A percentile compares a stretch with the other conserved stretches of the same genome.
phyloP scores from a whole-genome alignment of 805 yeast species.

The Candida broadrunensis region DNA sequence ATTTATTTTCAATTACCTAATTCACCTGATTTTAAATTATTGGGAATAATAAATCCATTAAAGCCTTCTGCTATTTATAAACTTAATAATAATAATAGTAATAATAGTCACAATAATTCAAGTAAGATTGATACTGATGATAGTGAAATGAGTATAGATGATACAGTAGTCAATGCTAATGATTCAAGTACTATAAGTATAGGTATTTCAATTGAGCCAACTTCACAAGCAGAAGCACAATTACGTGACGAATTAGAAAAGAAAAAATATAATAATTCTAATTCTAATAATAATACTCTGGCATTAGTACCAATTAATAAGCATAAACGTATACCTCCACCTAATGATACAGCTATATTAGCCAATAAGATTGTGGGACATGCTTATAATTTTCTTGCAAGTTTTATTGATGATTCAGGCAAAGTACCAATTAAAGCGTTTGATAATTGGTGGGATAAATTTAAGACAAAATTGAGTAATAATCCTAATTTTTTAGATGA shows the following conservation, averaged over 20 bases:
- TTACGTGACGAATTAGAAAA: constrained; percentile 42
- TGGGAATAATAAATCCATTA: constrained; percentile 57
- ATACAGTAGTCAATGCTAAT: constrained; percentile 24
- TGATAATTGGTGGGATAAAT: constrained; percentile 95
- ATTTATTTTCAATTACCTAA: constrained; percentile 83
- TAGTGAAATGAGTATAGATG: constrained; percentile 39
- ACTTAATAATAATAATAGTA: constrained; percentile 45
- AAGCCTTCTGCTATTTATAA: constrained; percentile 94
- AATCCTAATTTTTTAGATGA: constrained; percentile 79
- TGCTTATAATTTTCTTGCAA: constrained; percentile 86
- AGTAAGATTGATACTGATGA: constrained; percentile 43
- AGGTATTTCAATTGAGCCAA: constrained; percentile 91
- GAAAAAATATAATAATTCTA: constrained; percentile 11
- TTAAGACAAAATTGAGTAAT: constrained; percentile 66
- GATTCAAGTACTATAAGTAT: constrained; percentile 40
- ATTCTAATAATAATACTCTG: constrained; percentile 15
- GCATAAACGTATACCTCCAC: constrained; percentile 10
- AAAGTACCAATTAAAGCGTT: constrained; percentile 85
- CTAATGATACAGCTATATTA: constrained; percentile 45
- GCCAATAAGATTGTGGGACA: constrained; percentile 89
- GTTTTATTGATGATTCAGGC: constrained; percentile 79
- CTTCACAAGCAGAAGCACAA: constrained; percentile 58
- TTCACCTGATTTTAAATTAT: constrained; percentile 55
- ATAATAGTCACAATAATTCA: constrained; percentile 6
- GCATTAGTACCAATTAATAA: constrained; percentile 16